Evolutionary conservation across 139 green algal genomes (phyloP), one percentile per base, ranked within the genome.

Genomic region (Micromonas commoda): DNA sequence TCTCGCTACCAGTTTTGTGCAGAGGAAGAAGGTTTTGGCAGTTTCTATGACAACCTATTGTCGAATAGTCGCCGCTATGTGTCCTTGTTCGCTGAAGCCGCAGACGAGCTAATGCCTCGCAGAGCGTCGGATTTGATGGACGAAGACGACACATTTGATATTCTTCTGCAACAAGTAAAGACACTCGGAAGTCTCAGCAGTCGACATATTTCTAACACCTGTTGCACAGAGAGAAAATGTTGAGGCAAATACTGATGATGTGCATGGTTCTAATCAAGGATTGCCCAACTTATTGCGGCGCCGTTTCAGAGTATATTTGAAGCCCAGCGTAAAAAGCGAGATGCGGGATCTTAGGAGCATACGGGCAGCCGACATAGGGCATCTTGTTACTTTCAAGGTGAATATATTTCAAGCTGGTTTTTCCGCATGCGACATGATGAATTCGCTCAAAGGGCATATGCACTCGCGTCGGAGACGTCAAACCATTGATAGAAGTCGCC

Each of bases 401-500:
- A 5, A 51, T 33, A 29, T 52, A 73, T 3, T 53, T 73, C 37
- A 1, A 57, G 0, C 1, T 73, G 32, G 29, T 73, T 57, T 53
- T 75, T 64, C 34, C 45, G 9, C 45, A n/a, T n/a, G n/a, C n/a
- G n/a, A 57, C 45, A 57, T 57, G 45, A 23, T 9, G 9, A 57
- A 16, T 57, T 9, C 16, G 9, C 45, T 57, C 9, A 57, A 16
- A 75, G 37, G 68, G 37, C 35, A 75, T 75, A 3, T 75, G 68
- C 53, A 75, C 68, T 0, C 31, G 68, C 5, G 23, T 75, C 29
- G 33, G 37, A 38, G 68, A 75, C 61, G 68, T 75, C 23, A 75
- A 75, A 39, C 68, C 68, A 61, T 24, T 75, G 6, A 61, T 75
- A 37, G 68, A 75, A 61, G 68, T 75, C 20, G 68, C 68, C 19